These are phyloP conservation scores for Pachysolen tannophilus DNA, from an alignment of 805 yeast species.

Conservation along the genomic window DNA sequence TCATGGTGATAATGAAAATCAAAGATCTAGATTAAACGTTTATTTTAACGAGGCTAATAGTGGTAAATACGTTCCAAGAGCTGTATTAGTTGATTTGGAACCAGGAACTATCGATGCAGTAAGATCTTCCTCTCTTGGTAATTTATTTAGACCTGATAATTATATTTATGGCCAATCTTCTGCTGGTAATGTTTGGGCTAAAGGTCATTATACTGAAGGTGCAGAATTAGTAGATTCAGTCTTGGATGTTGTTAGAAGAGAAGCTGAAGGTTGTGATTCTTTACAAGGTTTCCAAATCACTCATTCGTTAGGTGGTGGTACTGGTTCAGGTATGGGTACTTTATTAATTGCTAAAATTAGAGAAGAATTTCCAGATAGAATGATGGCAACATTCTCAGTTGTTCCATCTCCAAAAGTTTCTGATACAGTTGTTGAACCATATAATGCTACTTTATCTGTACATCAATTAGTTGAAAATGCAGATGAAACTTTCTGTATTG, in stretches of 20 bases:
- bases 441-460: constrained; percentile 84
- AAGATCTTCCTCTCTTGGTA: constrained; percentile 72
- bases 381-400: constrained; percentile 93
- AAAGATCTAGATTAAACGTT: constrained; percentile 54
- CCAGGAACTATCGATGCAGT: constrained; percentile 91
- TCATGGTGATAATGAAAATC: constrained; percentile 49
- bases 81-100: constrained; percentile 86
- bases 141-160: constrained; percentile 88
- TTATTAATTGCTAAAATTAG: constrained; percentile 75
- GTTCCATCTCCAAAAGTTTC: constrained; percentile 88
- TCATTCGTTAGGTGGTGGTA: constrained; percentile 84
- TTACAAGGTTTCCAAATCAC: constrained; percentile 92
- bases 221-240: constrained; percentile 90
- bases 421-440: constrained; percentile 93
- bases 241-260: constrained; percentile 84
- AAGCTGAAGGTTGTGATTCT: constrained; percentile 88
- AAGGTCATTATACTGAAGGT: constrained; percentile 95
- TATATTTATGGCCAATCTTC: constrained; percentile 84
- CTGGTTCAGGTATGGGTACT: constrained; percentile 97
- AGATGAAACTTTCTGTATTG: constrained; percentile 92
- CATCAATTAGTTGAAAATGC: constrained; percentile 88
- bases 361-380: constrained; percentile 91
- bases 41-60: constrained; percentile 83
- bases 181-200: constrained; percentile 97
- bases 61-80: constrained; percentile 89